Evolutionary conservation across 23 red algal genomes (phyloP), one percentile per base, ranked within the genome.

Genomic region (Gracilaria vermiculophylla): DNA sequence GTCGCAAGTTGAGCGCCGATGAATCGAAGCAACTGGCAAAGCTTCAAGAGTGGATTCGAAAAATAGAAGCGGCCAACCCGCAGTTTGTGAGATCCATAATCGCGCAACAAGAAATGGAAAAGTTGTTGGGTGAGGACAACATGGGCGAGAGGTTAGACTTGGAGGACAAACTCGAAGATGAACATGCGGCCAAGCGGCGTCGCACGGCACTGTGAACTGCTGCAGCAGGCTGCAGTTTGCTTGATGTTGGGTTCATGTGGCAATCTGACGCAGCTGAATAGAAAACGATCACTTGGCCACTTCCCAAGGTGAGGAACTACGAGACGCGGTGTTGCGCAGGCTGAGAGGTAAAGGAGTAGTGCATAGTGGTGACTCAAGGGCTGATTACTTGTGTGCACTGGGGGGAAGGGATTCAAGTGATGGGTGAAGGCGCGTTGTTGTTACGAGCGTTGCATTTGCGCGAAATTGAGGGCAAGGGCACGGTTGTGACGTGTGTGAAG

Each of bases 1-100:
- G 64, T 17, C 76, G 53, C 14, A 80, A 80, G 76, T 62, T 61
- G 1, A 57, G 4, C 21, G 41, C 23, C 15, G 76, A 80, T 21
- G 76, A 80, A 60, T 32, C 53, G 62, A 61, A 41, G 76, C 80
- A 85, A 33, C 64, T 85, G 32, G 13, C 61, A n/a, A 69, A 85
- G 41, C 48, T 85, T 8, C 45, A 50, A 31, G 80, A 85, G 9
- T 70, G 60, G 64, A 70, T 85, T 53, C 60, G 64, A 16, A 85
- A 85, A 24, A 71, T 85, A 61, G 80, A 85, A 67, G 60, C 55
- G 12, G 64, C 80, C 24, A 85, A 85, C 41, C 80, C 80, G 10
- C 60, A 70, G 49, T 85, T 85, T 51, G 64, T 85, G 3, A 29
- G 80, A 53, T 85, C 80, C 19, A 69, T 85, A 14, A 71, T 85